A percentile compares a stretch with the other conserved stretches of the same genome.
Evolutionary conservation across 495 filamentous ascomycete genomes (phyloP).

Genomic region (Clavariopsis aquatica): DNA sequence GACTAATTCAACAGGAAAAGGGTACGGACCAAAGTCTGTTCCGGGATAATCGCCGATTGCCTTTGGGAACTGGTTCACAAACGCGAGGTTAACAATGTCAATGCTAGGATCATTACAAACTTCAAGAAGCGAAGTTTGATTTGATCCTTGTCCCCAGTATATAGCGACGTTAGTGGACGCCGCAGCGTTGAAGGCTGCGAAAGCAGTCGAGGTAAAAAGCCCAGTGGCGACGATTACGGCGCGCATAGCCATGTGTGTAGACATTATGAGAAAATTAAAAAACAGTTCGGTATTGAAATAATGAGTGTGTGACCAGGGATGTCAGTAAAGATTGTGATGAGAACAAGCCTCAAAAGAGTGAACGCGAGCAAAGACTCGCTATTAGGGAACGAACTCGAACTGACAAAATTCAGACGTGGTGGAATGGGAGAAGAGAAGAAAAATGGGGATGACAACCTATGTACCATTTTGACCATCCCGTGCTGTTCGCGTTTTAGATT

Average conservation of each 20-base stretch:
- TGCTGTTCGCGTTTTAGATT: too few relatives aligned
- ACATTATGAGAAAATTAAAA: constrained; percentile 26
- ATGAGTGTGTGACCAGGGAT: constrained; percentile 19
- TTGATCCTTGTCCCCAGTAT: constrained; percentile 56
- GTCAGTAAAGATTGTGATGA: constrained; percentile 36
- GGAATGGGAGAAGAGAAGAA: too few relatives aligned
- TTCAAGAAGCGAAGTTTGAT: constrained; percentile 51
- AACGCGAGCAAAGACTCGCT: constrained; percentile 40
- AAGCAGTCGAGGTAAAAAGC: constrained; percentile 18
- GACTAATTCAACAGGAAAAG: neutral
- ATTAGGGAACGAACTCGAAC: constrained; percentile 1
- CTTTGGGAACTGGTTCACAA: constrained; percentile 65
- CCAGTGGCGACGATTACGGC: constrained; percentile 11
- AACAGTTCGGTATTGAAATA: constrained; percentile 7
- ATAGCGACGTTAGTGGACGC: constrained; percentile 51
- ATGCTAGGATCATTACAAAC: constrained; percentile 61
- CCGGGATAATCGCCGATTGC: constrained; percentile 58
- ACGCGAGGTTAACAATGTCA: constrained; percentile 69
- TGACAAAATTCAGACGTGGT: too few relatives aligned
- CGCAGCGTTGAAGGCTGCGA: constrained; percentile 38
- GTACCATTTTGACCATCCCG: too few relatives aligned
- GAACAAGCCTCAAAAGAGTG: constrained; percentile 33
- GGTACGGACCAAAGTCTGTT: constrained; percentile 57
- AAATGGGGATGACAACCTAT: too few relatives aligned
- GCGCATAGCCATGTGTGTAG: constrained; percentile 10